Base-by-base conservation (phyloP, 2,329 filamentous ascomycete species). In the Diaporthe caulivora region DNA sequence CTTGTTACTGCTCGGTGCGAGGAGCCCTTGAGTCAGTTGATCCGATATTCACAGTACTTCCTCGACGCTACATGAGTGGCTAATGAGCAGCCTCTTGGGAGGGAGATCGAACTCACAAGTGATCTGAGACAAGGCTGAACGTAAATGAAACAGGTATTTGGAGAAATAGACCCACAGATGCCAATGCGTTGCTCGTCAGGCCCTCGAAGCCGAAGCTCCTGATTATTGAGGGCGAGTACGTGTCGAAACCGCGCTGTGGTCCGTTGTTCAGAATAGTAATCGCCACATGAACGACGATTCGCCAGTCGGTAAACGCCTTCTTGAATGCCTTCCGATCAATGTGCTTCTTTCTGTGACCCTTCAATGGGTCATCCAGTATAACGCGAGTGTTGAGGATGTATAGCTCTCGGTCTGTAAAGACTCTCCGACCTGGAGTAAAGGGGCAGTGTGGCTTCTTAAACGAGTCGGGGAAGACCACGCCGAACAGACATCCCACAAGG, bases 211-310 rank as follows among this genome's bases (percentile, higher is more conserved):
- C 89, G 58, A 90, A 86, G 17, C 83, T 84, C 65, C 81, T 84
- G 72, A 91, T 87, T 58, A 91, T 86, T 7, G 85, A 85, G 0
- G 89, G 89, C 0, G 87, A 84, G 74, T 91, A 90, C 3, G 88
- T 87, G 72, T 87, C 83, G 53, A 88, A 84, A 1, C 84, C 83
- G 78, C 84, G 76, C 77, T 87, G 82, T 26, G 87, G 85, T 18
- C 86, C 80, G 76, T 88, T 83, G 79, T 87, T 88, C 79, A 81
- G 75, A 31, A 88, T 75, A 42, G 88, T 87, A 72, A 90, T 85
- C n/a, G 87, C 73, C 8, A 88, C 82, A 65, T 90, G 89, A 10
- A 85, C 79, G 81, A 86, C 86, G 21, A 90, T 82, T 1, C 87
- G 83, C 81, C 87, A 88, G 78, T 87, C 85, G 37, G 79, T 79